Evolutionary conservation across 139 green algal genomes (phyloP), one percentile per base, ranked within the genome.

Genomic region (Mesostigma viride): DNA sequence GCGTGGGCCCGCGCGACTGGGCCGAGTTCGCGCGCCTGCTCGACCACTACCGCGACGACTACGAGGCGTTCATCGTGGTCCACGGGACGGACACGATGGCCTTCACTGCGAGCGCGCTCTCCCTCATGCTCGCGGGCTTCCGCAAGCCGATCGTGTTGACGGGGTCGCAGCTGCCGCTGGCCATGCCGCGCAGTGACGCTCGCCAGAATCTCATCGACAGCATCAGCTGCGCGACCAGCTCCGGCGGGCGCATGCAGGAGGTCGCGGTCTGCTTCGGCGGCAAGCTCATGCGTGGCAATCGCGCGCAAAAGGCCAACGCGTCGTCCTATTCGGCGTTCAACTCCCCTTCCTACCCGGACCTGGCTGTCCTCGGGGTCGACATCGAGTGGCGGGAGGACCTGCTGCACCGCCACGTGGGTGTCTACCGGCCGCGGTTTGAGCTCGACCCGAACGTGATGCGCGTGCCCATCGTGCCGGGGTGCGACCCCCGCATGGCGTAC

Each of bases 221-320:
- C 17, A 53, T 89, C 14, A 88, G 81, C 35, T 88, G 82, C 53
- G 85, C 85, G 22, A 89, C 82, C n/a, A 3, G n/a, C n/a, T 47
- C 58, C 22, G 22, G 24, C 14, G 8, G 60, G 24, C 34, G 8
- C 60, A 24, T 62, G 1, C 57, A 84, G 35, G 89, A 96, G 72
- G 89, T 95, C 32, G 84, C 85, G 0, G 71, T 96, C 28, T 95
- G 90, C 78, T 95, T 95, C 69, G 89, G 88, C 0, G 90, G 88
- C 14, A 81, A 76, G 31, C 86, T 95, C 1, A 81, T 95, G 82
- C 77, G 90, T 0, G 90, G 89, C 45, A 96, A 96, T 79, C 71
- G 89, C 33, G 32, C 45, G 32, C 31, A 60, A 24, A 78, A 78
- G 35, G 51, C 24, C 31, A 64, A 65, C 5, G 66, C 65, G 44